Conservation (phyloP, 345 rosid species). For the Tarenaya hassleriana region DNA sequence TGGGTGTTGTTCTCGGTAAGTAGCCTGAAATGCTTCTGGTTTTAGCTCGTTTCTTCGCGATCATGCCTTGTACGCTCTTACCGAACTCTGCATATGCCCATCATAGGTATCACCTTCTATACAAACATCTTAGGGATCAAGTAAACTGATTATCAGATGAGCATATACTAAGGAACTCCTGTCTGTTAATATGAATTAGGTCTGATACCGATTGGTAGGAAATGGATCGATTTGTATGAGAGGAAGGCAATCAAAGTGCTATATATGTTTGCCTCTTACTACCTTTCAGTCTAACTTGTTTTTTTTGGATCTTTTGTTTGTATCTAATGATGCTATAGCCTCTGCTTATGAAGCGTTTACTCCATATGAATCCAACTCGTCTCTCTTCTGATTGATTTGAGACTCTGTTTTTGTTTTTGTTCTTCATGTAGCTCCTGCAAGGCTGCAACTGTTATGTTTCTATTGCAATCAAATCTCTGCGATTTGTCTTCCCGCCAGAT, state of each 20-base stretch:
- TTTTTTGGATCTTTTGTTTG: background rate
- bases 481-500: conserved; percentile 10
- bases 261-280: conserved; percentile 3
- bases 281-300: background rate
- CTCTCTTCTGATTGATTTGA: conserved; percentile 7
- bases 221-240: conserved; percentile 75
- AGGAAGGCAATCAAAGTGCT: conserved; percentile 60
- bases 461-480: no score
- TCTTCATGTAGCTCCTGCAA: background rate
- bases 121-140: background rate
- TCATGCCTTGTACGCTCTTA: no score
- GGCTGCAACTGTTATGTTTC: conserved; percentile 12
- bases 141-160: conserved; percentile 42
- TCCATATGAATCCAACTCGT: conserved; percentile 40
- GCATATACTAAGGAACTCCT: conserved; percentile 48
- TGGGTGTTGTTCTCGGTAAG: no score
- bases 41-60: no score
- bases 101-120: background rate
- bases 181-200: conserved; percentile 62
- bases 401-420: background rate
- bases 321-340: conserved; percentile 75
- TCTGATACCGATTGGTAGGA: conserved; percentile 85
- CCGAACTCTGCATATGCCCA: no score
- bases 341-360: conserved; percentile 69
- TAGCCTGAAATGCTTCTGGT: no score